Evolutionary conservation across 306 rosid species (phyloP).

Genomic region (Trifolium subterraneum): DNA sequence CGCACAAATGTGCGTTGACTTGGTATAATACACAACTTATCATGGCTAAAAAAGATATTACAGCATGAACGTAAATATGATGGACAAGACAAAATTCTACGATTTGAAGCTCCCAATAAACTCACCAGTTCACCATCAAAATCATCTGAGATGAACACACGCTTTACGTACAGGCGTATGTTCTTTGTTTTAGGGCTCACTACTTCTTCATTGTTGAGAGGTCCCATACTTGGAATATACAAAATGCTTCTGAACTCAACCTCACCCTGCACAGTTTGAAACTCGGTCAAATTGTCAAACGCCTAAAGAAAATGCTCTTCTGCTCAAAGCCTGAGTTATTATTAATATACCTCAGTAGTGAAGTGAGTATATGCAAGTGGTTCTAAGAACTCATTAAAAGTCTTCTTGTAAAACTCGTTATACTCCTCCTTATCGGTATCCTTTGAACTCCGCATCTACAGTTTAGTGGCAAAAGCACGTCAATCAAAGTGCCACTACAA

Average conservation of each 20-base stretch:
- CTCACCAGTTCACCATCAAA: conserved; percentile 99
- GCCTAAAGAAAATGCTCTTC: neutral
- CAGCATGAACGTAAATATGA: neutral
- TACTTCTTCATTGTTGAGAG: conserved; percentile 94
- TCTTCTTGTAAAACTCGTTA: conserved; percentile 86
- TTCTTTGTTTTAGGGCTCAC: conserved; percentile 92
- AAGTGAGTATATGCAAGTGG: conserved; percentile 90
- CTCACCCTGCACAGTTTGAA: conserved; percentile 78
- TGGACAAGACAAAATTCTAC: neutral
- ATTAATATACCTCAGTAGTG: conserved; percentile 80
- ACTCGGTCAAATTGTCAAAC: conserved; percentile 24
- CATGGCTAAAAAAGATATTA: no score
- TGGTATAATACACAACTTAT: neutral
- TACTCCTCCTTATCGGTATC: conserved; percentile 88
- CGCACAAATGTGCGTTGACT: conserved; percentile 6
- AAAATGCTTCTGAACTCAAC: conserved; percentile 93
- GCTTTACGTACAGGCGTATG: conserved; percentile 89
- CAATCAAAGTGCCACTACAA: conserved; percentile 26
- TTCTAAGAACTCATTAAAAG: conserved; percentile 89
- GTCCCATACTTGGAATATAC: conserved; percentile 97
- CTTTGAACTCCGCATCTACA: conserved; percentile 90
- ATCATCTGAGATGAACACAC: conserved; percentile 96
- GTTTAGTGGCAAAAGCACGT: conserved; percentile 15
- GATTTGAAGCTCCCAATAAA: conserved; percentile 32
- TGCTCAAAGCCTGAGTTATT: neutral